Evolutionary conservation across 768 basidiomycete species (phyloP), one percentile per base, ranked within the genome.

Genomic region (Bullera alba): DNA sequence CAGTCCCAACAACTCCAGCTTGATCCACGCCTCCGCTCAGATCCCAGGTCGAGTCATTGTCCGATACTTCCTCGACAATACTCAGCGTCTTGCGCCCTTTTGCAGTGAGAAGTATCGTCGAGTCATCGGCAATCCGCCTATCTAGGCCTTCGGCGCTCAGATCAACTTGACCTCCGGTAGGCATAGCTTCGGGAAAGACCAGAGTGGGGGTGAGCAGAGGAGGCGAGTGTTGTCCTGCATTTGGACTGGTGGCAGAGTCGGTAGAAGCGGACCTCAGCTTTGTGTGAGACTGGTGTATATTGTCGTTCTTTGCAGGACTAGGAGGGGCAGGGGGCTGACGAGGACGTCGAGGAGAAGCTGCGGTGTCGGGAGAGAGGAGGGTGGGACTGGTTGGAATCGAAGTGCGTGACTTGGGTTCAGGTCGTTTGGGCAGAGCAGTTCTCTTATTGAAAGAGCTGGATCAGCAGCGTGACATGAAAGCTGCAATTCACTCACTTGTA

Each of bases 401-500:
- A 34, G n/a, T 34, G 32, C 32, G 32, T 23, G 12, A 19, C 27
- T 17, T 12, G 46, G 19, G 12, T 22, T 19, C 25, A 19, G 35
- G 32, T 23, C 43, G 53, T n/a, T 23, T 17, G 5, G 48, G 52
- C 7, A 58, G 42, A 22, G 56, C 29, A 42, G 54, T 58, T 36
- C 46, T 52, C 50, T 56, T 44, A 15, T n/a, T n/a, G n/a, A n/a
- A n/a, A n/a, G n/a, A n/a, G n/a, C n/a, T n/a, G n/a, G n/a, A n/a
- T 39, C 19, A 8, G 52, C 39, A 50, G 34, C 26, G 32, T 34
- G 32, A 8, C n/a, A 34, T n/a, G 10, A 8, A 8, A 8, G 32
- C 10, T 8, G 8, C 10, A 8, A 34, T 34, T 34, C 32, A 42
- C 55, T 41, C 22, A 65, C 87, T 78, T 93, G 90, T 16, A 93